A percentile compares a stretch with the other conserved stretches of the same genome.
These are phyloP conservation scores for Xylariaceae sp. DNA, from an alignment of 2,329 filamentous ascomycete genomes.

Conservation along the genomic window DNA sequence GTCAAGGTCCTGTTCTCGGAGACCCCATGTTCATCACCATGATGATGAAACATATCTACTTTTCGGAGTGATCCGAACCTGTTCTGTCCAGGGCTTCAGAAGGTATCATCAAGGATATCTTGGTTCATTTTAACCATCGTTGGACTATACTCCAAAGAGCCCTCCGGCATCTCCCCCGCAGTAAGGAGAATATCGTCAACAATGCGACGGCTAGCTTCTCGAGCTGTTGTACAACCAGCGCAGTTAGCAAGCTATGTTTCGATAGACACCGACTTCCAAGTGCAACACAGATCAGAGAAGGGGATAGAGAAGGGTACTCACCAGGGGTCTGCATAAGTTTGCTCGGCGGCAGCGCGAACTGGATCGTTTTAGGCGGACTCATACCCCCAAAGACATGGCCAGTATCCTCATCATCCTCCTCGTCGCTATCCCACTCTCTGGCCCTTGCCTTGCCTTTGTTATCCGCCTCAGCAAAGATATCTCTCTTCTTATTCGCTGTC, in stretches of 20 bases:
- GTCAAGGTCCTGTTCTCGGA: no score
- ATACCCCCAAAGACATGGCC: slow-evolving; percentile 62
- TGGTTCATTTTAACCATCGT: slow-evolving; percentile 63
- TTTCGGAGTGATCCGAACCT: no score
- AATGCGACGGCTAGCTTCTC: slow-evolving; percentile 76
- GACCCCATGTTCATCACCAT: no score
- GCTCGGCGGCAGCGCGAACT: slow-evolving; percentile 75
- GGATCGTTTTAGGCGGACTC: slow-evolving; percentile 91
- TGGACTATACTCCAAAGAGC: slow-evolving; percentile 57
- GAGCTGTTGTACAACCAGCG: slow-evolving; percentile 50
- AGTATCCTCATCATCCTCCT: slow-evolving; percentile 61
- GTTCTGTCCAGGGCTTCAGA: no score
- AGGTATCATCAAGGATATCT: slow-evolving; percentile 59
- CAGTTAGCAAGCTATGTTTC: no score
- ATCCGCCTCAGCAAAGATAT: slow-evolving; percentile 40
- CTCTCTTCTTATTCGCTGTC: slow-evolving; percentile 46
- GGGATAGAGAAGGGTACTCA: slow-evolving; percentile 35
- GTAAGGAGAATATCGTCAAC: slow-evolving; percentile 76
- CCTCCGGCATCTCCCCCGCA: slow-evolving; percentile 61
- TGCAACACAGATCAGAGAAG: not conserved
- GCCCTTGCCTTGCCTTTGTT: slow-evolving; percentile 24
- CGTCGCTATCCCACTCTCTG: slow-evolving; percentile 62
- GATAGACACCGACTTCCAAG: not conserved
- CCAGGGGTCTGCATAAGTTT: slow-evolving; percentile 77
- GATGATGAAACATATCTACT: no score